These are phyloP conservation scores for Papilionanthe hybrid DNA, from an alignment of 116 monocot species.

Conservation along the genomic window DNA sequence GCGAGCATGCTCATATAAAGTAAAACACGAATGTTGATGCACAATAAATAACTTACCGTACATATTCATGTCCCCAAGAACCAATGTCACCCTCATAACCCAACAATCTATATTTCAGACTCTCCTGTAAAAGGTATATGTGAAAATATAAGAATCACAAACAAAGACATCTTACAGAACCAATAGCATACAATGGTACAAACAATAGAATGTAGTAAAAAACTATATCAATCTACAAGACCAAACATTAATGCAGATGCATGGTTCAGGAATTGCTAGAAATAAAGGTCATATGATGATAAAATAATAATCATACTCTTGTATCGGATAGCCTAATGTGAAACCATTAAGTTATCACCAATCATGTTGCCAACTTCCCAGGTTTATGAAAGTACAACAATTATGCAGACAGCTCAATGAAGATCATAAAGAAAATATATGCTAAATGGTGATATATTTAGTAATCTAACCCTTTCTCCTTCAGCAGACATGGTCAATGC, in stretches of 20 bases:
- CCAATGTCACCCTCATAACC: slow-evolving; percentile 93
- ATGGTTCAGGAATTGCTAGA: not conserved
- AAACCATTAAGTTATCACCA: no score
- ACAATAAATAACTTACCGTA: slow-evolving; percentile 44
- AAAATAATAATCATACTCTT: not conserved
- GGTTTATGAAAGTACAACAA: not conserved
- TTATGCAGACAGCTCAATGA: not conserved
- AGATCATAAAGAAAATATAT: not conserved
- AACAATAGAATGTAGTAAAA: not conserved
- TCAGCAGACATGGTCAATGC: slow-evolving; percentile 72
- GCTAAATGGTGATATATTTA: not conserved
- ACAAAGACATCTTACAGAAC: not conserved
- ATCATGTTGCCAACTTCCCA: not conserved
- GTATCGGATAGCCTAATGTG: not conserved
- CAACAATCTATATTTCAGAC: slow-evolving; percentile 83
- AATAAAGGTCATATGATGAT: not conserved
- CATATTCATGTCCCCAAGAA: slow-evolving; percentile 99
- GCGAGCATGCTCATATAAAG: not conserved
- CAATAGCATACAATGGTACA: not conserved
- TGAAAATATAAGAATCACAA: slow-evolving; percentile 9
- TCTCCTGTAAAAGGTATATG: slow-evolving; percentile 52
- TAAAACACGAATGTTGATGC: not conserved
- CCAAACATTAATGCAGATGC: not conserved
- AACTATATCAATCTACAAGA: not conserved
- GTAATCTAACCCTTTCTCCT: slow-evolving; percentile 73